Evolutionary conservation across 73 alveolate genomes (phyloP).

Genomic region (Stentor roeselii): DNA sequence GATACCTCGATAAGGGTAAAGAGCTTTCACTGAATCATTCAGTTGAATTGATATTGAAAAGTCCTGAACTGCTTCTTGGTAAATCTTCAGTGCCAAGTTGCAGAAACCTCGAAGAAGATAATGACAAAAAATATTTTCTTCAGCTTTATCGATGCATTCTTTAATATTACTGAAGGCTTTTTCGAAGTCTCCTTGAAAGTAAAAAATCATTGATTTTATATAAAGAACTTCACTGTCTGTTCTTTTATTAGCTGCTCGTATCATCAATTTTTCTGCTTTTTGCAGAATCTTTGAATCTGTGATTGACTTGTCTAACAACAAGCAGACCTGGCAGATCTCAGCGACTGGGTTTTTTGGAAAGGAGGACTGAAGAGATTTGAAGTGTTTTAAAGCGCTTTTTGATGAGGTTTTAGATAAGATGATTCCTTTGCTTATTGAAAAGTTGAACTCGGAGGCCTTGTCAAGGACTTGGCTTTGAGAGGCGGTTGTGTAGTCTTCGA

Average conservation of each 20-base stretch:
- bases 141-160: slow-evolving; percentile 42
- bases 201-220: slow-evolving; percentile 24
- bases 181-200: slow-evolving; percentile 20
- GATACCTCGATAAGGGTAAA: slow-evolving; percentile 34
- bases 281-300: neutral
- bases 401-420: neutral
- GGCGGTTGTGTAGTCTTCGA: slow-evolving; percentile 7
- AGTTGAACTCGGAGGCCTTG: slow-evolving; percentile 29
- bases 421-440: slow-evolving; percentile 30
- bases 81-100: slow-evolving; percentile 2
- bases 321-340: slow-evolving; percentile 29
- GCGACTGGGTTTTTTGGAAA: slow-evolving; percentile 29
- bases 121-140: slow-evolving; percentile 40
- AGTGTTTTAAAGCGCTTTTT: neutral
- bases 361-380: slow-evolving; percentile 7
- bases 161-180: slow-evolving; percentile 20
- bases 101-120: slow-evolving; percentile 34
- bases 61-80: slow-evolving; percentile 32
- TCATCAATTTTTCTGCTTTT: neutral
- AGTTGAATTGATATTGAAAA: slow-evolving; percentile 30
- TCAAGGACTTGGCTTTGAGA: neutral
- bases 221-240: slow-evolving; percentile 23
- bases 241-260: neutral
- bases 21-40: slow-evolving; percentile 23
- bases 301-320: slow-evolving; percentile 17